Evolutionary conservation across 1,139 yeast genomes (phyloP).

Genomic region (Spathaspora jeffriesii): DNA sequence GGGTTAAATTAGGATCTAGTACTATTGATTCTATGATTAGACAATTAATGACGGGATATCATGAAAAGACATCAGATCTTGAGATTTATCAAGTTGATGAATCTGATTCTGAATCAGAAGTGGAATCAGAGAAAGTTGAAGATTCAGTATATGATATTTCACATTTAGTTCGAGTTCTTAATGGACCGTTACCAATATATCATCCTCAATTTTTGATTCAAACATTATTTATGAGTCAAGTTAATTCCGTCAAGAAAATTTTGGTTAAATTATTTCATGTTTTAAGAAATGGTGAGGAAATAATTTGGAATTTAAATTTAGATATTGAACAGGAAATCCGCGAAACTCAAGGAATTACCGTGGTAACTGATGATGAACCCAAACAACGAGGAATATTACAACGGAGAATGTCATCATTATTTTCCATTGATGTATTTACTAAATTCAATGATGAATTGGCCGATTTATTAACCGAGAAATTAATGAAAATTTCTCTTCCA

Average conservation of each 20-base stretch:
- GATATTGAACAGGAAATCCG: conserved; percentile 22
- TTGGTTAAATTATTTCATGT: conserved; percentile 52
- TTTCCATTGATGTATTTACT: conserved; percentile 27
- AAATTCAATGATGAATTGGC: conserved; percentile 50
- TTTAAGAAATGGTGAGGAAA: conserved; percentile 39
- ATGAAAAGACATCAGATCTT: background rate
- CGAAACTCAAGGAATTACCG: conserved; percentile 7
- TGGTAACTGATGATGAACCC: conserved; percentile 4
- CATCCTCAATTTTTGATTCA: conserved; percentile 93
- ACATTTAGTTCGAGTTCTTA: conserved; percentile 71
- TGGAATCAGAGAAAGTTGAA: conserved; percentile 35
- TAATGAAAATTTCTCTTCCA: conserved; percentile 71
- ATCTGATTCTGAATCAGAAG: conserved; percentile 11
- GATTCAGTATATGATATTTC: conserved; percentile 32
- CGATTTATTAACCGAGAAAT: conserved; percentile 54
- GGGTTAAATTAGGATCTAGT: conserved; percentile 36
- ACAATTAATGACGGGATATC: conserved; percentile 52
- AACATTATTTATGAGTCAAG: conserved; percentile 64
- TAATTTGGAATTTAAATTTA: conserved; percentile 39
- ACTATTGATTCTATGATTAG: conserved; percentile 36
- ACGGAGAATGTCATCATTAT: conserved; percentile 19
- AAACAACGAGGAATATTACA: conserved; percentile 21
- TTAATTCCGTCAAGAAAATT: conserved; percentile 57
- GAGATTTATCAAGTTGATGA: conserved; percentile 15
- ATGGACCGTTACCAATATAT: conserved; percentile 88